Conservation (phyloP, 306 rosid genomes). For the Lathyrus oleraceus region DNA sequence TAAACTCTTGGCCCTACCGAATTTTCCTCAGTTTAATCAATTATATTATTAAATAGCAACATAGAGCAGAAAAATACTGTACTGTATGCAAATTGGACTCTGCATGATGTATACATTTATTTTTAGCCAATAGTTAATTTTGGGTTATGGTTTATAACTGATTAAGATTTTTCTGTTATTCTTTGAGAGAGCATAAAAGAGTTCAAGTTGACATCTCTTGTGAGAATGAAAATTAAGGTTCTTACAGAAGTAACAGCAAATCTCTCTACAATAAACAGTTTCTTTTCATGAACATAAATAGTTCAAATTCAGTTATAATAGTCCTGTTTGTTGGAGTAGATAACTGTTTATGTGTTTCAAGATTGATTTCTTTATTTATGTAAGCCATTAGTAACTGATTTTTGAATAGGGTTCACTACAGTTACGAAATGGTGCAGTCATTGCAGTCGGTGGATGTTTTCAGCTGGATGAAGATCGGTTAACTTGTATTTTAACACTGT, state of each 20-base stretch:
- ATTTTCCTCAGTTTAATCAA: not conserved
- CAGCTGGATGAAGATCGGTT: not conserved
- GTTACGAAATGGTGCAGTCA: not conserved
- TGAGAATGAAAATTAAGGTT: not conserved
- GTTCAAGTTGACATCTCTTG: not conserved
- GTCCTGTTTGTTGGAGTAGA: constrained; percentile 13
- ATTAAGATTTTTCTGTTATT: constrained; percentile 9
- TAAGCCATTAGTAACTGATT: not conserved
- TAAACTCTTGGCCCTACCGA: constrained; percentile 18
- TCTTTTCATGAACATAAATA: constrained; percentile 18
- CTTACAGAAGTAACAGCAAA: not conserved
- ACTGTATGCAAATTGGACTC: constrained; percentile 12
- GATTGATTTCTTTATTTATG: constrained; percentile 6
- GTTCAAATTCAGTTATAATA: constrained; percentile 11
- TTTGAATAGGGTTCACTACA: not conserved
- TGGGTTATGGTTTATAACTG: constrained; percentile 15
- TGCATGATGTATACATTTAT: constrained; percentile 2
- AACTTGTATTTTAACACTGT: not conserved
- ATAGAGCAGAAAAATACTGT: constrained; percentile 5
- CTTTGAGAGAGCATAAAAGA: not conserved
- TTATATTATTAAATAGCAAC: not conserved
- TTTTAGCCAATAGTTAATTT: constrained; percentile 26
- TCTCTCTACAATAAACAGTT: constrained; percentile 5
- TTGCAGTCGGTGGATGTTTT: not conserved
- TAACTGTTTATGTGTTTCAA: constrained; percentile 6